Evolutionary conservation across 805 yeast genomes (phyloP).

Genomic region (Ogataea siamensis): DNA sequence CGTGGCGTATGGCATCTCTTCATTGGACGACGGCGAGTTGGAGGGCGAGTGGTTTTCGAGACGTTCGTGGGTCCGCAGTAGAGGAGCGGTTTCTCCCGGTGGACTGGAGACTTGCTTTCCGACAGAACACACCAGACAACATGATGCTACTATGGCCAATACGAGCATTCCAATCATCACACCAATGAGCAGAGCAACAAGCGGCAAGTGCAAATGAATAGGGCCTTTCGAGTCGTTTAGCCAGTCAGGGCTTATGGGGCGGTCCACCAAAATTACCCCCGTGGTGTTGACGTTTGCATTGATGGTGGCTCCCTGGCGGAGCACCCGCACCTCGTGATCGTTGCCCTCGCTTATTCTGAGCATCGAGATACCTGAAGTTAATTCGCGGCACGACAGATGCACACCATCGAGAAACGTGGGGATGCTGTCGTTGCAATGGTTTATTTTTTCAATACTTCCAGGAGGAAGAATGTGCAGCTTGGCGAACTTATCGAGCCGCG

Average conservation of each 20-base stretch:
- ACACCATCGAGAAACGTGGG: constrained; percentile 45
- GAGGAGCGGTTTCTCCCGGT: constrained; percentile 17
- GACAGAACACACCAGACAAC: constrained; percentile 36
- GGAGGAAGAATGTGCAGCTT: constrained; percentile 69
- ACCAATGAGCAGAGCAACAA: constrained; percentile 67
- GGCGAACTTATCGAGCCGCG: constrained; percentile 49
- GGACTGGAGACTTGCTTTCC: constrained; percentile 19
- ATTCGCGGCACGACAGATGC: constrained; percentile 42
- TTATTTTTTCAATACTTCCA: constrained; percentile 44
- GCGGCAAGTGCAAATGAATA: constrained; percentile 61
- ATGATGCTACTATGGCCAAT: constrained; percentile 33
- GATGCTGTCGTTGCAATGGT: constrained; percentile 46
- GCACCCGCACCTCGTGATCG: constrained; percentile 56
- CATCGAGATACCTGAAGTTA: constrained; percentile 38
- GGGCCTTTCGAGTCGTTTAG: constrained; percentile 41
- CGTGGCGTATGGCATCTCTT: constrained; percentile 5
- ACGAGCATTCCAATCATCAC: constrained; percentile 56
- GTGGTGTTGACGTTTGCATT: constrained; percentile 20
- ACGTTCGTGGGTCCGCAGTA: constrained; percentile 5
- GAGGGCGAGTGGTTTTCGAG: background rate
- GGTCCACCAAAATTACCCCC: constrained; percentile 65
- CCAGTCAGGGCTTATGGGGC: constrained; percentile 68
- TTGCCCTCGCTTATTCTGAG: constrained; percentile 46
- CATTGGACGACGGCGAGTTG: constrained; percentile 1
- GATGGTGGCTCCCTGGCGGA: constrained; percentile 61